Evolutionary conservation across 257 asterid species (phyloP), one percentile per base, ranked within the genome.

Genomic region (Fraxinus quadrangulata): DNA sequence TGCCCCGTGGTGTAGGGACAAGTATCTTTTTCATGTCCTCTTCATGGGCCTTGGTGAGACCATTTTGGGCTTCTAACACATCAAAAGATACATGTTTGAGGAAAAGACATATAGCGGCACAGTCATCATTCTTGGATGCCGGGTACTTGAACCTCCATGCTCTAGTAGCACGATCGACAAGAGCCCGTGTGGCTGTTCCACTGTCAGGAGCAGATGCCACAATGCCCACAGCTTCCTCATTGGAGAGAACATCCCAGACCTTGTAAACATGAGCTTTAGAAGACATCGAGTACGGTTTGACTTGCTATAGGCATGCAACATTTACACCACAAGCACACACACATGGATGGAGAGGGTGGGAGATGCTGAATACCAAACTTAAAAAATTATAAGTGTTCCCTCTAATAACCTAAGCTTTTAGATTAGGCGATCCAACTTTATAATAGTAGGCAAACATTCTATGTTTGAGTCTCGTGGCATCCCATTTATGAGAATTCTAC

Each of bases 201-300:
- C 83, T 93, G 61, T 93, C 79, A 12, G 99, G 98, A 36, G 99
- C 99, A 0, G 96, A 89, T 82, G 97, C 90, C 71, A 93, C 96
- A 56, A 96, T 87, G 84, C 93, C 93, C 37, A 96, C 95, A 5
- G 92, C 98, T 90, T 96, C 97, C 85, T 92, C 87, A 68, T 96
- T 96, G 51, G 99, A 92, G 5, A 96, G 95, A 75, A 96, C 99
- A 78, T 96, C 99, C 99, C 99, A 96, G 7, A 96, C 94, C 99
- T 94, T 54, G 24, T 21, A 37, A 79, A 72, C 68, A 66, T 8
- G 54, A 66, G n/a, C 56, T 47, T 16, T 14, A 21, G 37, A 79
- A 37, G 33, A 47, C 56, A 45, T 45, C 21, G 56, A 47, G 56
- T 14, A 47, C n/a, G 19, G 56, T 47, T 14, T 47, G 56, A 47